phyloP scores from a whole-genome alignment of 148 eudicot genomes.

The Diospyros lotus region DNA sequence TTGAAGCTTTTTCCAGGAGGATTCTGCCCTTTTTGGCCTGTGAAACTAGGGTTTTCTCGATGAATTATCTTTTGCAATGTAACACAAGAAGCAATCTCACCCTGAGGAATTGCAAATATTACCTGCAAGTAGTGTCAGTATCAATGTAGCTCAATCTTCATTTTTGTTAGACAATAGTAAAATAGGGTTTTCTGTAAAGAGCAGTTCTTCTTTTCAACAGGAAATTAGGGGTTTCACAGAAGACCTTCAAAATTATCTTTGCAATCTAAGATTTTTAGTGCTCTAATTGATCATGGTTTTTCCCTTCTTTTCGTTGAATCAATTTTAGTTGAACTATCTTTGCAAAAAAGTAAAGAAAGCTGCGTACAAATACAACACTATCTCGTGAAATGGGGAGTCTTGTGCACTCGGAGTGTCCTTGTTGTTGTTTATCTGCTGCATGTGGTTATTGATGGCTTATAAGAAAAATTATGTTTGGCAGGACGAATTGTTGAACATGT shows the following conservation, averaged over 20 bases:
- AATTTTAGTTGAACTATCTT: background rate
- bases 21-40: no score
- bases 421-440: background rate
- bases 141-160: background rate
- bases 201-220: no score
- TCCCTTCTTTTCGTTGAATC: background rate
- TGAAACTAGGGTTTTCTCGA: background rate
- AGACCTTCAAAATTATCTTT: background rate
- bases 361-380: no score
- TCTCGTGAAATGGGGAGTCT: no score
- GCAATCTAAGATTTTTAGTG: background rate
- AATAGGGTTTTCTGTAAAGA: background rate
- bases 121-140: background rate
- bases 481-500: conserved; percentile 27
- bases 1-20: background rate
- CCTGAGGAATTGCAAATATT: background rate
- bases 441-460: background rate
- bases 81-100: no score
- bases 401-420: background rate
- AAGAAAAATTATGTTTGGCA: conserved; percentile 10
- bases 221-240: no score
- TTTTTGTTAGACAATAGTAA: background rate
- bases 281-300: conserved; percentile 6
- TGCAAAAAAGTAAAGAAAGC: no score
- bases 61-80: no score